Base-by-base conservation (phyloP, 2,329 filamentous ascomycete species). In the Cladosporium oxysporum region DNA sequence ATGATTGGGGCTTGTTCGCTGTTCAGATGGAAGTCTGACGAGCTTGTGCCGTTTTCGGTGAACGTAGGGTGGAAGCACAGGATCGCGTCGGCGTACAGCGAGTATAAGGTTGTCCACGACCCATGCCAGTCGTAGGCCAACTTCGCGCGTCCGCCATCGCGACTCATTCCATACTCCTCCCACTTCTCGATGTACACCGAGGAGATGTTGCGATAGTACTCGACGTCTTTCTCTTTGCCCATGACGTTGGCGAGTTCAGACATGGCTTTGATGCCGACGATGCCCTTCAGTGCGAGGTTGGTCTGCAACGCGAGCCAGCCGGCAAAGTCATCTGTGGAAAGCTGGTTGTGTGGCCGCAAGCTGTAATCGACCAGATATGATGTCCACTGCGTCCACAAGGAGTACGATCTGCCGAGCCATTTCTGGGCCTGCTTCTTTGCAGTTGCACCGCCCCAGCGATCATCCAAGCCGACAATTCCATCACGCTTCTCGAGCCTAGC, bases 61-160 rank as follows among this genome's bases (percentile, higher is more conserved):
- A 72, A 18, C 74, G 74, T 58, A 81, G 69, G 83, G 72, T 93
- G 91, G 82, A 95, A 95, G 79, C 91, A 95, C 37, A 95, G 85
- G 26, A 94, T 82, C 31, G 87, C 87, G 79, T 96, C 92, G 16
- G 89, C 87, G 79, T 92, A 96, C 29, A 96, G 84, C 74, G 93
- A 94, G 82, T 96, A 96, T 41, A 96, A 84, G 0, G 90, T 92
- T 7, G 91, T 92, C 90, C 91, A 93, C 60, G 89, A 91, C 16
- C 90, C 90, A 70, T 90, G 90, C 83, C 90, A 88, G 74, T 92
- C 85, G 79, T 96, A 96, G 12, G 90, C 87, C 11, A 96, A 83
- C 70, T 92, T 93, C 26, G 91, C 88, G 76, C 94, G 91, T 0
- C 88, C 81, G 10, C 87, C 85, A 65, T 90, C 86, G 21, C 84